Percentiles rank a stretch among this genome's conserved stretches.
phyloP scores from a whole-genome alignment of 345 rosid genomes.

The Durio zibethinus region DNA sequence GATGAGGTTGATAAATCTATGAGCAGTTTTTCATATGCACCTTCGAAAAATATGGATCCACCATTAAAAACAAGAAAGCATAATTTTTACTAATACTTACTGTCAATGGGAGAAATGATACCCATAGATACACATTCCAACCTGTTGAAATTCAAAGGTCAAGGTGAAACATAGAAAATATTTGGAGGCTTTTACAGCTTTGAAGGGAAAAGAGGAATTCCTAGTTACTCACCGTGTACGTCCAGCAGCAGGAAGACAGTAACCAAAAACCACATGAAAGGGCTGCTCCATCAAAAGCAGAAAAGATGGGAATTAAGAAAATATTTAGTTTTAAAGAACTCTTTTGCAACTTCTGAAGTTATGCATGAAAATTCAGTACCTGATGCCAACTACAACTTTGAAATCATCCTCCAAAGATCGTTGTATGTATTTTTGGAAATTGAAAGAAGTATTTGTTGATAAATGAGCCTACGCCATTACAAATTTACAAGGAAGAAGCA shows the following conservation, averaged over 20 bases:
- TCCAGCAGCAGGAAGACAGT: conserved; percentile 62
- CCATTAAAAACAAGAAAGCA: too few relatives aligned
- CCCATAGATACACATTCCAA: conserved; percentile 58
- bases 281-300: neutral
- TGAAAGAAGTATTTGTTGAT: neutral
- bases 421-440: conserved; percentile 13
- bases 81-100: conserved; percentile 28
- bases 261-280: conserved; percentile 61
- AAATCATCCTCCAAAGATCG: conserved; percentile 5
- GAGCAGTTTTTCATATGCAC: too few relatives aligned
- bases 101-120: conserved; percentile 67
- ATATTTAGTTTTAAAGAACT: neutral
- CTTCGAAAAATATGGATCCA: too few relatives aligned
- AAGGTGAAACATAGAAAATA: neutral
- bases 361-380: neutral
- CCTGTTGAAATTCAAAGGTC: conserved; percentile 35
- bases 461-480: conserved; percentile 7
- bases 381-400: conserved; percentile 15
- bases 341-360: neutral
- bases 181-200: neutral
- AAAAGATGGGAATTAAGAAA: neutral
- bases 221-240: conserved; percentile 61
- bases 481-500: neutral
- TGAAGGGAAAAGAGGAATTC: neutral
- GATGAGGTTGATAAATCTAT: too few relatives aligned